A percentile compares a stretch with the other conserved stretches of the same genome.
phyloP scores from a whole-genome alignment of 2,329 filamentous ascomycete species.

The Neopestalotiopsis rosae region DNA sequence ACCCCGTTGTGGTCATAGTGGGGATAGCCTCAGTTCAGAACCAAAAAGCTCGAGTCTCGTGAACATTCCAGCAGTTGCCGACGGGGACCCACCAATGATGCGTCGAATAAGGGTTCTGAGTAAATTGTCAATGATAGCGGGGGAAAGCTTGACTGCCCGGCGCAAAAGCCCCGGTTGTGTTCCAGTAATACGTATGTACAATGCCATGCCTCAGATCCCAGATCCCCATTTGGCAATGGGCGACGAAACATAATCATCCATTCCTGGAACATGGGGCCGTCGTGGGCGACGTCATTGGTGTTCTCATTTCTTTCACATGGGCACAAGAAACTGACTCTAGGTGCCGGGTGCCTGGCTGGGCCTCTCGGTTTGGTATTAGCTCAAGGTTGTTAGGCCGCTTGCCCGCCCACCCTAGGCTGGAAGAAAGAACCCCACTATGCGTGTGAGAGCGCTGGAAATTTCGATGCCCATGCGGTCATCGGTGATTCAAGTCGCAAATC shows the following conservation, averaged over 20 bases:
- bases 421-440: too few relatives aligned
- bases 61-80: slow-evolving; percentile 12
- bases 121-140: neutral
- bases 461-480: too few relatives aligned
- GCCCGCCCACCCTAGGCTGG: too few relatives aligned
- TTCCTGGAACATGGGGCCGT: neutral
- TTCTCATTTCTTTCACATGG: neutral
- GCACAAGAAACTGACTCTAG: neutral
- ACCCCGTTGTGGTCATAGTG: neutral
- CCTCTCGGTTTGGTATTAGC: too few relatives aligned
- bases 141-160: neutral
- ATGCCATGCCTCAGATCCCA: neutral
- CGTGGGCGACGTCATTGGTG: neutral
- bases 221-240: neutral
- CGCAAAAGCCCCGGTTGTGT: neutral
- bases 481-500: too few relatives aligned
- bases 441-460: too few relatives aligned
- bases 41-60: slow-evolving; percentile 2
- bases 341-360: too few relatives aligned
- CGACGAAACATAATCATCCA: neutral
- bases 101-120: neutral
- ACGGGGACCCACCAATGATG: slow-evolving; percentile 8
- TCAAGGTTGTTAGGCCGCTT: too few relatives aligned
- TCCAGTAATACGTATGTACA: neutral
- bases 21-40: neutral